These are phyloP conservation scores for Vitis hybrid DNA, from an alignment of 177 flowering plant species.

Conservation along the genomic window DNA sequence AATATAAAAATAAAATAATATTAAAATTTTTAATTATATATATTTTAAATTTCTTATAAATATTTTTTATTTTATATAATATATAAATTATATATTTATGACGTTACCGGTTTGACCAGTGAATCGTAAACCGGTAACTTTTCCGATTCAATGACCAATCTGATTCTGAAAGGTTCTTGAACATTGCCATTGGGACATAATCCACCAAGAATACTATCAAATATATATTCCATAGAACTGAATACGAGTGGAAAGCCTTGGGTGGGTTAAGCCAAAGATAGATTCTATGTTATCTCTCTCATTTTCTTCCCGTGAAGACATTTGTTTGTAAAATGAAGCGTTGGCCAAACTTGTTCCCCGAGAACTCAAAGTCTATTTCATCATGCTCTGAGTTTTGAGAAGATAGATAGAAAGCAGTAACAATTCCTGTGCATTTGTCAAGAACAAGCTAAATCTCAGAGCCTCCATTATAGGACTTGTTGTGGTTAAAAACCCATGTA, in stretches of 20 bases:
- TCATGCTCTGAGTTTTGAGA: slow-evolving; percentile 60
- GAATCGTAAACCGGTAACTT: too few species aligned
- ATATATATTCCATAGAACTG: slow-evolving; percentile 51
- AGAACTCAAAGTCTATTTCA: slow-evolving; percentile 68
- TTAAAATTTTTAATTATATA: too few species aligned
- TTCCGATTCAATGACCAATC: too few species aligned
- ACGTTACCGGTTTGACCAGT: fast-evolving
- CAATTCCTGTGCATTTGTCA: slow-evolving; percentile 52
- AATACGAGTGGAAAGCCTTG: slow-evolving; percentile 44
- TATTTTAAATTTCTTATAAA: too few species aligned
- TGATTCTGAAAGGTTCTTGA: too few species aligned
- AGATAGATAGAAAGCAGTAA: slow-evolving; percentile 3
- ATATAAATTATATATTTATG: too few species aligned
- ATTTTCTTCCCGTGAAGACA: slow-evolving; percentile 61
- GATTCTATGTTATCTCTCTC: slow-evolving; percentile 52
- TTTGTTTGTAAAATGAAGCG: slow-evolving; percentile 59
- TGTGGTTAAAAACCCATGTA: slow-evolving; percentile 72
- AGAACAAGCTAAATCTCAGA: slow-evolving; percentile 51
- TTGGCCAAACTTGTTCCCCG: slow-evolving; percentile 47
- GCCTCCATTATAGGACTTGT: slow-evolving; percentile 60
- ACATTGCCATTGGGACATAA: too few species aligned
- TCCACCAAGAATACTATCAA: slow-evolving; percentile 31
- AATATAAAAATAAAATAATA: too few species aligned
- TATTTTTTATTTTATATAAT: too few species aligned
- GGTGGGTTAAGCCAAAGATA: slow-evolving; percentile 62